These are phyloP conservation scores for Trichophaea hybrida DNA, from an alignment of 2,329 filamentous ascomycete genomes.

Conservation along the genomic window DNA sequence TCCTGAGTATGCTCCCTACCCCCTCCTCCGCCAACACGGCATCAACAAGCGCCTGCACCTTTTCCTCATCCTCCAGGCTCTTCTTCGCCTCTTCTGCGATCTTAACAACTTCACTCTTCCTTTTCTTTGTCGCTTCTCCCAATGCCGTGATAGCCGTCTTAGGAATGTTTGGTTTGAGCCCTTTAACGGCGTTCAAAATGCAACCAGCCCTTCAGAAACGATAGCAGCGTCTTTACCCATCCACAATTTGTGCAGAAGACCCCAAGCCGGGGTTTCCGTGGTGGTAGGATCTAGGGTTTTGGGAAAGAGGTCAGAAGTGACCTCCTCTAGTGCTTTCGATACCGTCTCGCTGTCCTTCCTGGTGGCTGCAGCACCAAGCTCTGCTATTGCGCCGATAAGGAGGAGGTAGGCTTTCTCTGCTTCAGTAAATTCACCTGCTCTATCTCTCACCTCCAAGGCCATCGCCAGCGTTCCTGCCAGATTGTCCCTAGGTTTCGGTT, in stretches of 20 bases:
- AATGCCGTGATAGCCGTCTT: background rate
- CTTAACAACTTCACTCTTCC: slow-evolving; percentile 11
- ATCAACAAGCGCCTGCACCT: slow-evolving; percentile 17
- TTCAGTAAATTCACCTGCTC: slow-evolving; percentile 13
- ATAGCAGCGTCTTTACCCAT: slow-evolving; percentile 6
- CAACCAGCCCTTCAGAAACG: slow-evolving; percentile 3
- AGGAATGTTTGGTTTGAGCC: slow-evolving; percentile 9
- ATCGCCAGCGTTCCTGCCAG: background rate
- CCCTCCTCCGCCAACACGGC: slow-evolving; percentile 15
- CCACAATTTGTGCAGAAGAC: slow-evolving; percentile 12
- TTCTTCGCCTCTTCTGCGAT: slow-evolving; percentile 4
- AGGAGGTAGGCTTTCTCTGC: slow-evolving; percentile 12
- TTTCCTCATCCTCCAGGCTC: slow-evolving; percentile 9
- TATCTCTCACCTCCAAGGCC: slow-evolving; percentile 3
- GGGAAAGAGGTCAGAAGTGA: slow-evolving; percentile 3
- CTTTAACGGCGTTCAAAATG: slow-evolving; percentile 6
- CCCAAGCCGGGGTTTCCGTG: slow-evolving; percentile 8
- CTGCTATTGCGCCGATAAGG: slow-evolving; percentile 2
- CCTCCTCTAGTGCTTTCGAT: slow-evolving; percentile 5
- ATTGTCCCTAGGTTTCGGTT: slow-evolving; percentile 4
- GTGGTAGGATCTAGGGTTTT: background rate
- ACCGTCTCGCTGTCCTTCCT: slow-evolving; percentile 8
- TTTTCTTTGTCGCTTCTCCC: background rate
- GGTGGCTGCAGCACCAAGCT: slow-evolving; percentile 4
- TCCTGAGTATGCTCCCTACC: slow-evolving; percentile 13